Conservation (phyloP, 805 yeast genomes). For the Candida ovalis region DNA sequence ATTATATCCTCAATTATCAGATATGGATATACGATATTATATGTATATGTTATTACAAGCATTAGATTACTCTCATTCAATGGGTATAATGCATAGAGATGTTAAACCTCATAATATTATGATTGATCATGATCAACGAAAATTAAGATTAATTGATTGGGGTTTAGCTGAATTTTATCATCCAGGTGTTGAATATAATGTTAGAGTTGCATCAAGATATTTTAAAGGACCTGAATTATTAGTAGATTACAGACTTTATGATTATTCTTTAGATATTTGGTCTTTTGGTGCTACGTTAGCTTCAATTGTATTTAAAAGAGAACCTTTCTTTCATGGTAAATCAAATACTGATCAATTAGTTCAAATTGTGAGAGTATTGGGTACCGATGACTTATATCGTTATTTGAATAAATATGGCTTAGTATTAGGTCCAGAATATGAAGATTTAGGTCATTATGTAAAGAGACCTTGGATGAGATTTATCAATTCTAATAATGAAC, state of each 20-base stretch:
- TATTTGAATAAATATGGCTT: constrained; percentile 72
- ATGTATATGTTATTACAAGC: constrained; percentile 80
- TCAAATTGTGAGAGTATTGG: constrained; percentile 82
- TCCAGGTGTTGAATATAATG: constrained; percentile 84
- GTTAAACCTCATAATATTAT: constrained; percentile 94
- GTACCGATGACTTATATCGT: constrained; percentile 71
- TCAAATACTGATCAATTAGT: constrained; percentile 89
- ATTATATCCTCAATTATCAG: constrained; percentile 74
- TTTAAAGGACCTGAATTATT: constrained; percentile 92
- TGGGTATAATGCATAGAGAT: constrained; percentile 95
- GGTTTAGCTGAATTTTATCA: constrained; percentile 94
- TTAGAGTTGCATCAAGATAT: constrained; percentile 88
- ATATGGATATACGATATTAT: constrained; percentile 74
- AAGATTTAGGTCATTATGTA: constrained; percentile 69
- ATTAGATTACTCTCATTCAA: constrained; percentile 83
- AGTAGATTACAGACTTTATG: constrained; percentile 83
- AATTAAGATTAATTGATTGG: constrained; percentile 86
- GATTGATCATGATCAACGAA: constrained; percentile 77
- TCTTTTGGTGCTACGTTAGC: constrained; percentile 92
- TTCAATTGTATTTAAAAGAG: constrained; percentile 83
- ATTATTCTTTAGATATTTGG: constrained; percentile 91
- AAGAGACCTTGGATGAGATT: constrained; percentile 86
- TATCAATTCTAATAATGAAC: constrained; percentile 64
- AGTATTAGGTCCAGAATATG: constrained; percentile 69
- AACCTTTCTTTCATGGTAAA: constrained; percentile 89